These are phyloP conservation scores for Closterium sp. DNA, from an alignment of 139 green algal species.

Conservation along the genomic window DNA sequence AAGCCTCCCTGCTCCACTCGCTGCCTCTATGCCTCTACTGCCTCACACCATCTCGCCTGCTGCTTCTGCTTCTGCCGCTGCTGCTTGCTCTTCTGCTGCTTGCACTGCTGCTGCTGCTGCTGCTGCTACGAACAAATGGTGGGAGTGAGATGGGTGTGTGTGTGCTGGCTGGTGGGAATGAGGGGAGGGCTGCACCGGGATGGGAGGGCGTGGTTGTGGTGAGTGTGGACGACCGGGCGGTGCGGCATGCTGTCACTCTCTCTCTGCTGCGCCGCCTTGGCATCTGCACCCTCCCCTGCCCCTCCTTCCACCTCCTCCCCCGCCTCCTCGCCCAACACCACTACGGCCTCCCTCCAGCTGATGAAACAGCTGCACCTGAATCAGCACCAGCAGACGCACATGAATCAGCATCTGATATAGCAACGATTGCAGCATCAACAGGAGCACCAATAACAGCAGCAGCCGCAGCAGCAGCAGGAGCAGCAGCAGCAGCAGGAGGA, in stretches of 20 bases:
- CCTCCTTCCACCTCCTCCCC: neutral
- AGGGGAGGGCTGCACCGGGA: no score
- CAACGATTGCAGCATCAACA: neutral
- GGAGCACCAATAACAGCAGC: neutral
- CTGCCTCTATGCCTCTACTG: neutral
- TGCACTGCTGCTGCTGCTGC: neutral
- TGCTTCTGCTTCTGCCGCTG: neutral
- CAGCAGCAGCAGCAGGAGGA: neutral
- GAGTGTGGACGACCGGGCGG: slow-evolving; percentile 30
- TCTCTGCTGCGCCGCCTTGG: slow-evolving; percentile 23
- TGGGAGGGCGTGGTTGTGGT: neutral
- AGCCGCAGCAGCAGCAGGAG: neutral
- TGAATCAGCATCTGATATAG: no score
- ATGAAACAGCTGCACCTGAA: neutral
- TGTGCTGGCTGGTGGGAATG: neutral
- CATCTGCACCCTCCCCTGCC: neutral
- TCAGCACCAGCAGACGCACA: neutral
- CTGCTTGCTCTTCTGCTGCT: neutral
- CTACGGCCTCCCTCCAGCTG: neutral
- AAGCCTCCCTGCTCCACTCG: neutral
- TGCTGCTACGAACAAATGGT: neutral
- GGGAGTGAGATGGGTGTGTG: neutral
- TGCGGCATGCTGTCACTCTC: slow-evolving; percentile 32
- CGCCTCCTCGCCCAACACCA: neutral
- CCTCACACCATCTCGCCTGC: neutral